Percentiles rank a stretch among this genome's conserved stretches.
phyloP scores from a whole-genome alignment of 2,329 filamentous ascomycete species.

The Pestalotiopsis sp. region DNA sequence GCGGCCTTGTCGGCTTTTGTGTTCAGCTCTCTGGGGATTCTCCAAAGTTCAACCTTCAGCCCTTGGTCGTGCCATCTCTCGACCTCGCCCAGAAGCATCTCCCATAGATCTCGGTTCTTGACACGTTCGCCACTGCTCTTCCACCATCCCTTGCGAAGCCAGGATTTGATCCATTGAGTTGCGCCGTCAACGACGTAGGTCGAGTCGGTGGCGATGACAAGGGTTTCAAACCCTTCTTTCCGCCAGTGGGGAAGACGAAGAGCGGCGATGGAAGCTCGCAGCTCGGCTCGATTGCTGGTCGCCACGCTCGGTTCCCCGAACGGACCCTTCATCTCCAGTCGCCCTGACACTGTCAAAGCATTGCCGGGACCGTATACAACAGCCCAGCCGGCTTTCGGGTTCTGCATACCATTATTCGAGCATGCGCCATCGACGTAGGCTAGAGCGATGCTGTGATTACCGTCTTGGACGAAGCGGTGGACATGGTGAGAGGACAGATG shows the following conservation, averaged over 20 bases:
- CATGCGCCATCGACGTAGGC: too few relatives aligned
- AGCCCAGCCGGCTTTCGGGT: too few relatives aligned
- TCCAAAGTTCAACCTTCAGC: neutral
- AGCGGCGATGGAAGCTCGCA: slow-evolving; percentile 55
- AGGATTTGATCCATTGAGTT: slow-evolving; percentile 43
- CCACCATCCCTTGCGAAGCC: slow-evolving; percentile 49
- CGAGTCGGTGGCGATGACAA: slow-evolving; percentile 59
- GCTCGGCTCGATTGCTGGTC: slow-evolving; percentile 57
- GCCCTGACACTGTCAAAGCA: too few relatives aligned
- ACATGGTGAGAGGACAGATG: too few relatives aligned
- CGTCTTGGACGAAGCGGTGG: too few relatives aligned
- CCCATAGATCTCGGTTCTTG: slow-evolving; percentile 56
- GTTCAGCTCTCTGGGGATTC: neutral
- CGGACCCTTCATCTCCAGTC: too few relatives aligned
- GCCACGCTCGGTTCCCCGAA: slow-evolving; percentile 23
- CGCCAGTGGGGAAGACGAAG: slow-evolving; percentile 46
- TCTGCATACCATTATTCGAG: too few relatives aligned
- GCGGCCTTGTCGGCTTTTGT: neutral
- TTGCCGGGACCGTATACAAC: too few relatives aligned
- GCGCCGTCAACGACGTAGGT: slow-evolving; percentile 50
- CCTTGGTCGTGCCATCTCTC: neutral
- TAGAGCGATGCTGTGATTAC: too few relatives aligned
- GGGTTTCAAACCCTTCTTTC: slow-evolving; percentile 37
- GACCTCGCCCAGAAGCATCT: slow-evolving; percentile 24
- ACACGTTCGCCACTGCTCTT: slow-evolving; percentile 35